Evolutionary conservation across 768 basidiomycete genomes (phyloP).

Genomic region (Tylopilus cervinicoccineus): DNA sequence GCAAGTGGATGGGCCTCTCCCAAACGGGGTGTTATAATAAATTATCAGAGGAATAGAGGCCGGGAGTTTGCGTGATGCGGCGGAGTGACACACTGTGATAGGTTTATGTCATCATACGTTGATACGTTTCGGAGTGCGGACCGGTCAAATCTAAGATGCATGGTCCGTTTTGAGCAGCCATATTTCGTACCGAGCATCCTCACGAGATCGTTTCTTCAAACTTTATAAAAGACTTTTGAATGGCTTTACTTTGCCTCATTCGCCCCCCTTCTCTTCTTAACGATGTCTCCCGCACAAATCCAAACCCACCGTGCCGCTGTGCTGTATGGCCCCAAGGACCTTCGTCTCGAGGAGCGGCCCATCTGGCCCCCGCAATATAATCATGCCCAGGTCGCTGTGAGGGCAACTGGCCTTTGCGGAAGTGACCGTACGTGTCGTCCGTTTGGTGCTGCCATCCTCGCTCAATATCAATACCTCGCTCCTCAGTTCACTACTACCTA

Average conservation of each 20-base stretch:
- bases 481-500: slow-evolving; percentile 82
- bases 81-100: slow-evolving; percentile 20
- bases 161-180: slow-evolving; percentile 22
- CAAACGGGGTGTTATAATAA: slow-evolving; percentile 21
- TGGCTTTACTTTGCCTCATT: slow-evolving; percentile 23
- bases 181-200: slow-evolving; percentile 28
- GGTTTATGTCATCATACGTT: slow-evolving; percentile 27
- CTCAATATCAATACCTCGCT: slow-evolving; percentile 5
- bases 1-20: slow-evolving; percentile 11
- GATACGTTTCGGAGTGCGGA: slow-evolving; percentile 30
- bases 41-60: slow-evolving; percentile 21
- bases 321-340: slow-evolving; percentile 78
- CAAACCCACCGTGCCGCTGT: slow-evolving; percentile 68
- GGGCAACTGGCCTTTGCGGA: slow-evolving; percentile 88
- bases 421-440: slow-evolving; percentile 56
- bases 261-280: slow-evolving; percentile 21
- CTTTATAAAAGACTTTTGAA: slow-evolving; percentile 32
- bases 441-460: background rate
- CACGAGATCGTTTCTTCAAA: slow-evolving; percentile 34
- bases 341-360: slow-evolving; percentile 72
- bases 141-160: slow-evolving; percentile 22
- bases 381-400: slow-evolving; percentile 76
- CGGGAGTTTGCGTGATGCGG: slow-evolving; percentile 23
- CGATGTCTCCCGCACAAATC: slow-evolving; percentile 47
- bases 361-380: slow-evolving; percentile 67